Evolutionary conservation across 768 basidiomycete species (phyloP), one percentile per base, ranked within the genome.

Genomic region (Russula olivacea): DNA sequence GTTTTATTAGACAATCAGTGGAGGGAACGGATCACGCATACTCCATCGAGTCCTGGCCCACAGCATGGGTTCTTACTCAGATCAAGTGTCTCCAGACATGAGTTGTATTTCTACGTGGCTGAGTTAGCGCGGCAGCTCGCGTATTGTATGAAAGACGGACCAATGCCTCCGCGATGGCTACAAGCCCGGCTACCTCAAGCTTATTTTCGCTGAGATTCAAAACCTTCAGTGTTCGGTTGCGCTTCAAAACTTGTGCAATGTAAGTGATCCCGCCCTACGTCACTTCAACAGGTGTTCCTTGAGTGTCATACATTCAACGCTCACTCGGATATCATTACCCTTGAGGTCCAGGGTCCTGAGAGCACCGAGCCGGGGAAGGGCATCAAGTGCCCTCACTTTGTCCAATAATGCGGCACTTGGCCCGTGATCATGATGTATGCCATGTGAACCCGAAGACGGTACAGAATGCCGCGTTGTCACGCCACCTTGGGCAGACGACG

Each of bases 121-220:
- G 17, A 36, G 21, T 48, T 30, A 55, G 61, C 15, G 30, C 23
- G 15, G 36, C 4, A 28, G 38, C 11, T 54, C 47, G 23, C 4
- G 28, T 21, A 51, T 10, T 6, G 45, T n/a, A 28, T 61, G 30
- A 23, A 43, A 41, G 53, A 77, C 86, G 68, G 61, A 95, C 93
- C 72, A 99, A 73, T 1, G 94, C 89, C 73, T 99, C 96, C 0
- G 93, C 94, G 15, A 99, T 79, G 0, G 81, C 77, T 2, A 87
- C 83, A 11, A 99, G 77, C 58, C 92, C 91, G 10, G 81, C 76
- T 0, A 90, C 82, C 61, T 96, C 96, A 6, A 99, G 82, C 72
- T 89, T 93, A 73, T 98, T 98, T 72, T 98, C 96, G 69, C 90
- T 88, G 56, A 98, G 76, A 73, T 98, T 98, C 28, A 98, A 80